Evolutionary conservation across 352 stramenopile genomes (phyloP).

Genomic region (Phytophthora tentaculata): DNA sequence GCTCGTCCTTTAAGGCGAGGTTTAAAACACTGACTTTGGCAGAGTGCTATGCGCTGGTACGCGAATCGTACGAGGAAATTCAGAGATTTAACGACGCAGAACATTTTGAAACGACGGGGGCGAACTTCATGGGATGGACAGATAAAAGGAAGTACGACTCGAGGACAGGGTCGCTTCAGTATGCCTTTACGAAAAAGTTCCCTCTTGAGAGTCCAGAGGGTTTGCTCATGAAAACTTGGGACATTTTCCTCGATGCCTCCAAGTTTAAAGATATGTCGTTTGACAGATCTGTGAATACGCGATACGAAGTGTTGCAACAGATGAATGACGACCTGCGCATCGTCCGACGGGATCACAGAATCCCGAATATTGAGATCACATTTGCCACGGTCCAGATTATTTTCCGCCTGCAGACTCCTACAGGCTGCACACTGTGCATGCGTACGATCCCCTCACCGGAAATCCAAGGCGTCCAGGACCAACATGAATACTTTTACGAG

Average conservation of each 20-base stretch:
- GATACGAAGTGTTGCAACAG: constrained; percentile 58
- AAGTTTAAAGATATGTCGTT: constrained; percentile 60
- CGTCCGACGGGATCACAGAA: constrained; percentile 59
- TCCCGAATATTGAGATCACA: constrained; percentile 52
- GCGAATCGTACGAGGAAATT: constrained; percentile 62
- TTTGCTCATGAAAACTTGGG: constrained; percentile 52
- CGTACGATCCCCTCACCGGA: constrained; percentile 66
- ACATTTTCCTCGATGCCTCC: constrained; percentile 46
- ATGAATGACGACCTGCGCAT: constrained; percentile 71
- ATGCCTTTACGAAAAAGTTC: constrained; percentile 67
- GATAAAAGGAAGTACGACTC: constrained; percentile 45
- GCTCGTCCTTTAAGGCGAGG: constrained; percentile 46
- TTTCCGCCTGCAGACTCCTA: constrained; percentile 67
- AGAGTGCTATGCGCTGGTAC: constrained; percentile 56
- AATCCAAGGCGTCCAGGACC: constrained; percentile 47
- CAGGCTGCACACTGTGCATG: constrained; percentile 67
- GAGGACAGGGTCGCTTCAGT: constrained; percentile 46
- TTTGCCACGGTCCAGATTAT: constrained; percentile 67
- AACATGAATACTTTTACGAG: constrained; percentile 68
- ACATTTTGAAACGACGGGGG: constrained; percentile 44
- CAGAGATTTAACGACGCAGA: constrained; percentile 40
- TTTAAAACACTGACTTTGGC: constrained; percentile 35
- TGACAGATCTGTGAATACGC: constrained; percentile 51
- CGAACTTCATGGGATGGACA: constrained; percentile 64
- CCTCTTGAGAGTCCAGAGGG: constrained; percentile 34